Evolutionary conservation across 805 yeast species (phyloP).

Genomic region (Candida succiphila): DNA sequence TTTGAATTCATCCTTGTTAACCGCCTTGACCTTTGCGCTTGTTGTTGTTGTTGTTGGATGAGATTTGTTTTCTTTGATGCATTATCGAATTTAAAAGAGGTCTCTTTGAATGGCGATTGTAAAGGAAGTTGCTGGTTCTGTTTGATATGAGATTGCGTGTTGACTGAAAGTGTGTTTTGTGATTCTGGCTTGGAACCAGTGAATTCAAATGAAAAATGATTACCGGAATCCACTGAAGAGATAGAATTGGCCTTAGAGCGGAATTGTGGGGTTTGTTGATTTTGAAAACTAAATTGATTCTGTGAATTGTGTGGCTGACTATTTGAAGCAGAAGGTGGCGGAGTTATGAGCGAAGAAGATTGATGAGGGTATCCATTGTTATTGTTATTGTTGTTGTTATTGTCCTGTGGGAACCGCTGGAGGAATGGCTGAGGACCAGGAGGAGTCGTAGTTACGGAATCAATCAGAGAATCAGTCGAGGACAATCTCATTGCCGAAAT

Average conservation of each 20-base stretch:
- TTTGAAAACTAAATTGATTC: no score
- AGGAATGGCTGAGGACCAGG: no score
- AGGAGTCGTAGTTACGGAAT: no score
- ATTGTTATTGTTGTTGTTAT: conserved; percentile 1
- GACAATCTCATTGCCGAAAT: conserved; percentile 20
- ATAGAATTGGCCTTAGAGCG: conserved; percentile 1
- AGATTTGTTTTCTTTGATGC: not conserved
- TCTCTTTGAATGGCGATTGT: conserved; percentile 2
- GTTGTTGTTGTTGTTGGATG: not conserved
- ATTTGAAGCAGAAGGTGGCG: conserved; percentile 4
- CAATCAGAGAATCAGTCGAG: conserved; percentile 25
- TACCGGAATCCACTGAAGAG: not conserved
- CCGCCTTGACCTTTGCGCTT: no score
- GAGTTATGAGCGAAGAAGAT: conserved; percentile 3
- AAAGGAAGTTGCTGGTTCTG: not conserved
- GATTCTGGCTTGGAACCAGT: not conserved
- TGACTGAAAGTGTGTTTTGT: no score
- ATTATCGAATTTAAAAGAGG: not conserved
- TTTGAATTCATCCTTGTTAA: not conserved
- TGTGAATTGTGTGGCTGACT: no score
- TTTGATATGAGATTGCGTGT: not conserved
- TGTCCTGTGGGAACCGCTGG: no score
- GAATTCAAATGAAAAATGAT: conserved; percentile 2
- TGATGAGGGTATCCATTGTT: conserved; percentile 3
- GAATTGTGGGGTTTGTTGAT: no score